Evolutionary conservation across 306 rosid species (phyloP).

Genomic region (Rosa rugosa): DNA sequence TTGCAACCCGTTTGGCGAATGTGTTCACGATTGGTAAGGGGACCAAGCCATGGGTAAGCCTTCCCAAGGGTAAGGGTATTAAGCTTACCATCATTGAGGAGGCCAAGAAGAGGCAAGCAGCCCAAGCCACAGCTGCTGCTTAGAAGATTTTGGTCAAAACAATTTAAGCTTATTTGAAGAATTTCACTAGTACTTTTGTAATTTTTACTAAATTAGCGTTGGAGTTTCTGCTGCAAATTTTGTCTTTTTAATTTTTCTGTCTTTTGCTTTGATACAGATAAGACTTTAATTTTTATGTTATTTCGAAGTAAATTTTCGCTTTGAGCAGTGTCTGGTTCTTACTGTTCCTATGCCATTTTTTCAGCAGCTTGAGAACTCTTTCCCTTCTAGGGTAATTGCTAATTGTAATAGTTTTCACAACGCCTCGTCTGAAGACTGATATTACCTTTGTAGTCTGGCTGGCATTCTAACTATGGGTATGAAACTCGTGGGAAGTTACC

Average conservation of each 20-base stretch:
- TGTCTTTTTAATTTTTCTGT: not conserved
- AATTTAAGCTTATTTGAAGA: conserved; percentile 9
- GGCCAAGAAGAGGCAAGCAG: conserved; percentile 67
- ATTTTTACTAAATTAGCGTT: not conserved
- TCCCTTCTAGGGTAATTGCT: not conserved
- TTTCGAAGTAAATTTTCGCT: not conserved
- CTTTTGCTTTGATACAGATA: not conserved
- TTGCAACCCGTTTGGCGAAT: conserved; percentile 66
- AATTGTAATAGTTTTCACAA: not conserved
- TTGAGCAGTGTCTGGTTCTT: not conserved
- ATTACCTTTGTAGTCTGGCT: too few species aligned
- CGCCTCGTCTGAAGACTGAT: not conserved
- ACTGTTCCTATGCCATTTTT: not conserved
- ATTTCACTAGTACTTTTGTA: not conserved
- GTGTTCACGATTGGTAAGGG: conserved; percentile 78
- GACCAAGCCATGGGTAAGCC: conserved; percentile 70
- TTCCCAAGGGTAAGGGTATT: conserved; percentile 91
- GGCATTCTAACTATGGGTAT: too few species aligned
- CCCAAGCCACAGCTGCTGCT: conserved; percentile 57
- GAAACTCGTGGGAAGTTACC: too few species aligned
- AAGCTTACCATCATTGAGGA: conserved; percentile 76
- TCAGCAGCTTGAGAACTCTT: not conserved
- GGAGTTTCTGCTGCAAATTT: conserved; percentile 1
- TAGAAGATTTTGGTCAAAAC: conserved; percentile 18
- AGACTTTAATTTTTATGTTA: not conserved